phyloP scores from a whole-genome alignment of 495 filamentous ascomycete species.

The Daldinia decipiens region DNA sequence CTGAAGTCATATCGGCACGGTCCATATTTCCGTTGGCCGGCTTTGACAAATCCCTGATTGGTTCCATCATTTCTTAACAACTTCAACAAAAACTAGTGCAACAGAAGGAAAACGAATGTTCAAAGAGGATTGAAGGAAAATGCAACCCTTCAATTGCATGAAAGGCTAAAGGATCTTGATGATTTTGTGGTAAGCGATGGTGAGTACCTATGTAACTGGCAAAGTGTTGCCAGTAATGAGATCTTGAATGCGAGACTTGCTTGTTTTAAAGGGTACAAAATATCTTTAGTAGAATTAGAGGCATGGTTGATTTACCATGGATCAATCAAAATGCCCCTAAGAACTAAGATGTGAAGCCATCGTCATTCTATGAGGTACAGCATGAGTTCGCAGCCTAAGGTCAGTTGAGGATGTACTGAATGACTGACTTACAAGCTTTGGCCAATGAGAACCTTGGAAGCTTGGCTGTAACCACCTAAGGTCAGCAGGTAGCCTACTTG shows the following conservation, averaged over 20 bases:
- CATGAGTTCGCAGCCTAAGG: background rate
- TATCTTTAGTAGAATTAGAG: background rate
- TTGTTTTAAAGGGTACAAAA: background rate
- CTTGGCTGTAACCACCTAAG: constrained; percentile 10
- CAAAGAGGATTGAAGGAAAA: background rate
- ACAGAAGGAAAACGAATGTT: background rate
- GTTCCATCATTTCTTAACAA: constrained; percentile 5
- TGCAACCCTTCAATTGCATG: background rate
- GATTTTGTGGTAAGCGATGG: background rate
- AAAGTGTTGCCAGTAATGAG: background rate
- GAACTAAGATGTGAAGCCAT: constrained; percentile 13
- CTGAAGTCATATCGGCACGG: background rate
- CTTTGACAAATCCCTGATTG: background rate
- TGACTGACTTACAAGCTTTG: constrained; percentile 20
- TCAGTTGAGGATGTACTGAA: background rate
- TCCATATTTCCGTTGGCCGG: background rate
- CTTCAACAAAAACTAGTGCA: background rate
- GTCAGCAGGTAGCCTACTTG: background rate
- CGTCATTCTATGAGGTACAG: constrained; percentile 5
- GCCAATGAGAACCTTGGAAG: constrained; percentile 28
- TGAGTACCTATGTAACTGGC: background rate
- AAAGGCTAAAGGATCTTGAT: background rate
- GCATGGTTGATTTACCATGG: background rate
- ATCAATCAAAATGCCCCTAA: background rate
- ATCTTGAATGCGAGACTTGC: background rate